Evolutionary conservation across 768 basidiomycete genomes (phyloP), one percentile per base, ranked within the genome.

Genomic region (Xerocomellus dryophilus): DNA sequence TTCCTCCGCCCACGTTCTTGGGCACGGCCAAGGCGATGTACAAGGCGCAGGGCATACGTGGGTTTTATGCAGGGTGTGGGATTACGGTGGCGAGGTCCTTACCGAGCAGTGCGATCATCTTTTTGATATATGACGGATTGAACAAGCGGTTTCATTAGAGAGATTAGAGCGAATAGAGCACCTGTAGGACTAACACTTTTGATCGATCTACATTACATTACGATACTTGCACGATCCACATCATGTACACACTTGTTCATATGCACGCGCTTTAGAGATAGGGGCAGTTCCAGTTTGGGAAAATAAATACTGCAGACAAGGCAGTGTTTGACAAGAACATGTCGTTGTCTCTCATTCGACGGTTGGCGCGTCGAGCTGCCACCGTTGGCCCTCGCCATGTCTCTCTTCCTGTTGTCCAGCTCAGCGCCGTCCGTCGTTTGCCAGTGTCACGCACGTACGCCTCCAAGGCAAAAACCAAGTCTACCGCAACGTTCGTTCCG

Each of bases 51-150:
- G 96, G 96, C 2, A 58, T 97, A 7, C 78, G 78, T 43, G 96
- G 95, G 3, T 69, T 97, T 61, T 98, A 98, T 71, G 88, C 91
- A 23, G 96, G 96, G 0, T 93, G 90, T 66, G 94, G 93, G 11
- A 84, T 98, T 67, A 98, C 95, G 0, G 85, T 92, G 17, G 81
- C 85, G 40, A 77, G 93, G 52, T 84, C 88, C 7, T 84, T 94
- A 50, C 93, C 93, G 9, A 93, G 90, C 66, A 93, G 89, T 66
- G 95, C 90, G 6, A 79, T 98, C 51, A 93, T 98, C 50, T 98
- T 98, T 68, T 74, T 92, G 60, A 90, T 98, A 47, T 98, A 94
- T 62, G 92, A 96, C 65, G 87, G 84, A 31, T 73, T 96, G 61
- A 79, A 72, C 59, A 74, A 70, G 52, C 68, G 71, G 32, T 85